Evolutionary conservation across 495 filamentous ascomycete species (phyloP).

Genomic region (Tuber indicum): DNA sequence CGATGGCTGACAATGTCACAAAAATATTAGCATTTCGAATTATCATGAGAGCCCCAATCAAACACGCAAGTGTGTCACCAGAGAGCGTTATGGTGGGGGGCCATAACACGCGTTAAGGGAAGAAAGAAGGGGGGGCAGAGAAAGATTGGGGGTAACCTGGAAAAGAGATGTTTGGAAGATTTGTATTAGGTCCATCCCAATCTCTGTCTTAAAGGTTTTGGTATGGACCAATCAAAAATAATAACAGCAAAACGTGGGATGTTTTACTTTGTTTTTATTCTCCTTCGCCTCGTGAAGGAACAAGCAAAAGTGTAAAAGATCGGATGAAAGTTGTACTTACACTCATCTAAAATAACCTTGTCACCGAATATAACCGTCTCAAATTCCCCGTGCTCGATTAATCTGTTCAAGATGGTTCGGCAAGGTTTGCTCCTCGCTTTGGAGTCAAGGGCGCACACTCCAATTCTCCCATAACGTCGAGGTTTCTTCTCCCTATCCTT

Average conservation of each 20-base stretch:
- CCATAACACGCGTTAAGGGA: neutral
- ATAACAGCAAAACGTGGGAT: neutral
- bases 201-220: neutral
- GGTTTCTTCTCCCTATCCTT: slow-evolving; percentile 26
- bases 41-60: neutral
- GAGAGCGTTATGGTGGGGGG: neutral
- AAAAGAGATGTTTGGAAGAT: neutral
- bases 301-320: slow-evolving; percentile 2
- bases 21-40: slow-evolving; percentile 17
- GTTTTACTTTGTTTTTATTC: neutral
- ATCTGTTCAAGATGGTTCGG: slow-evolving; percentile 83
- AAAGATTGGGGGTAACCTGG: slow-evolving; percentile 1
- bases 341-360: slow-evolving; percentile 95
- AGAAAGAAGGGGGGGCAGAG: neutral
- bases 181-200: neutral
- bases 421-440: slow-evolving; percentile 96
- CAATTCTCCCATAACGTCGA: slow-evolving; percentile 59
- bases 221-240: neutral
- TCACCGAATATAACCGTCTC: slow-evolving; percentile 97
- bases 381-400: slow-evolving; percentile 85
- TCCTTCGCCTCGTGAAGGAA: neutral
- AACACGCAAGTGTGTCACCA: neutral
- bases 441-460: slow-evolving; percentile 89
- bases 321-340: slow-evolving; percentile 45
- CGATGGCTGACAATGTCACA: slow-evolving; percentile 49